phyloP scores from a whole-genome alignment of 164 flowering plant genomes.

The Kingdonia uniflora region DNA sequence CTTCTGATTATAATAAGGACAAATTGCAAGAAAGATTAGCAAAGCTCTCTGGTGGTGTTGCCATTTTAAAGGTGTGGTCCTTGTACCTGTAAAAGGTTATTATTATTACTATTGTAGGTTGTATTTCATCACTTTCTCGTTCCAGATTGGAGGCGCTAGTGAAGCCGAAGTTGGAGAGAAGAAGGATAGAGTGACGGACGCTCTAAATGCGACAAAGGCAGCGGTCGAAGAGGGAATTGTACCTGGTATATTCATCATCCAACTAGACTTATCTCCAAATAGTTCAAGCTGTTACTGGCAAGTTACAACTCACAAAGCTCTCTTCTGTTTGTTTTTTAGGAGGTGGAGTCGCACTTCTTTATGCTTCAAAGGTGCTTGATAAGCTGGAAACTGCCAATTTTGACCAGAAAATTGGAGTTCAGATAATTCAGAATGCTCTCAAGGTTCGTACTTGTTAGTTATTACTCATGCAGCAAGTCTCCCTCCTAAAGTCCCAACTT shows the following conservation, averaged over 20 bases:
- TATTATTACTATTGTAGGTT: neutral
- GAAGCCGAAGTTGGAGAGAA: slow-evolving; percentile 94
- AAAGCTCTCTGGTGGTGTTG: slow-evolving; percentile 94
- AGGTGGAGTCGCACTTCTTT: slow-evolving; percentile 97
- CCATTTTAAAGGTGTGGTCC: slow-evolving; percentile 66
- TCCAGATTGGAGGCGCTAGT: slow-evolving; percentile 97
- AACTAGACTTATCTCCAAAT: too few species aligned
- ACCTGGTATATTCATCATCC: slow-evolving; percentile 36
- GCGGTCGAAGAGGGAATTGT: slow-evolving; percentile 96
- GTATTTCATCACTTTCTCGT: too few species aligned
- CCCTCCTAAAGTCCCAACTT: neutral
- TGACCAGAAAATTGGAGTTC: slow-evolving; percentile 98
- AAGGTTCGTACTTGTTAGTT: slow-evolving; percentile 35
- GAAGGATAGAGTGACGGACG: slow-evolving; percentile 97
- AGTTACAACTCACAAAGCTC: too few species aligned
- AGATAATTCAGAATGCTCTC: slow-evolving; percentile 90
- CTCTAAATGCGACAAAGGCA: slow-evolving; percentile 92
- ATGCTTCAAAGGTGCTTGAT: slow-evolving; percentile 91
- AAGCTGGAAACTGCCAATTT: slow-evolving; percentile 82
- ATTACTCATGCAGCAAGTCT: neutral
- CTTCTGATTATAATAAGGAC: slow-evolving; percentile 91
- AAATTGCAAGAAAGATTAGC: slow-evolving; percentile 90
- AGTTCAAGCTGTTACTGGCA: too few species aligned
- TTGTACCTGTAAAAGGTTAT: neutral
- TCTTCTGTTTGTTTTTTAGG: slow-evolving; percentile 47